phyloP scores from a whole-genome alignment of 192 early-diverging fungal genomes.

The Bifiguratus adelaidae region DNA sequence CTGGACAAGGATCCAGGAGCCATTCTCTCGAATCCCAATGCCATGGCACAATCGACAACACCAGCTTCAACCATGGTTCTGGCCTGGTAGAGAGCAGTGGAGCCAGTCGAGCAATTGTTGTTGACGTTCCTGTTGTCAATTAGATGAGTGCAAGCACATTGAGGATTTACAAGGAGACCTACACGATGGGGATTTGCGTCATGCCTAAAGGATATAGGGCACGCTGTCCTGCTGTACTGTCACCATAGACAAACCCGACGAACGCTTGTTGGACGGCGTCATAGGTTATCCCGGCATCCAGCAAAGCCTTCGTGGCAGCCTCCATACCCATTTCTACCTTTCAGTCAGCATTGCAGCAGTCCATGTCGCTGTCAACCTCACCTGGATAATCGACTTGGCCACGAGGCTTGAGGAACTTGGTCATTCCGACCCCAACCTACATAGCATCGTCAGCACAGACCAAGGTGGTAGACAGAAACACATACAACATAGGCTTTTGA shows the following conservation, averaged over 20 bases:
- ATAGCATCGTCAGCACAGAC: not conserved
- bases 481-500: conserved; percentile 22
- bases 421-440: conserved; percentile 48
- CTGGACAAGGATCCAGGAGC: conserved; percentile 34
- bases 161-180: not conserved
- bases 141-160: not conserved
- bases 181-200: conserved; percentile 52
- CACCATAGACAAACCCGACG: conserved; percentile 45
- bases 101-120: conserved; percentile 73
- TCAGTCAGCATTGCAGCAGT: not conserved
- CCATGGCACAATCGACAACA: conserved; percentile 53
- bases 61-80: conserved; percentile 49
- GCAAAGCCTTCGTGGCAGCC: conserved; percentile 55
- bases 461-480: not conserved
- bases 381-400: conserved; percentile 39
- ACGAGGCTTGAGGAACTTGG: conserved; percentile 46
- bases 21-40: conserved; percentile 72
- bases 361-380: conserved; percentile 1
- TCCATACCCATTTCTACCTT: conserved; percentile 42
- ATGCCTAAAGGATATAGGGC: conserved; percentile 64
- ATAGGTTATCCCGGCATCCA: conserved; percentile 60
- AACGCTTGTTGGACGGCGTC: conserved; percentile 47
- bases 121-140: conserved; percentile 48
- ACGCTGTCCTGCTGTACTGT: conserved; percentile 59
- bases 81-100: conserved; percentile 55